Evolutionary conservation across 108 stramenopile species (phyloP).

Genomic region (Nitzschia sp.): DNA sequence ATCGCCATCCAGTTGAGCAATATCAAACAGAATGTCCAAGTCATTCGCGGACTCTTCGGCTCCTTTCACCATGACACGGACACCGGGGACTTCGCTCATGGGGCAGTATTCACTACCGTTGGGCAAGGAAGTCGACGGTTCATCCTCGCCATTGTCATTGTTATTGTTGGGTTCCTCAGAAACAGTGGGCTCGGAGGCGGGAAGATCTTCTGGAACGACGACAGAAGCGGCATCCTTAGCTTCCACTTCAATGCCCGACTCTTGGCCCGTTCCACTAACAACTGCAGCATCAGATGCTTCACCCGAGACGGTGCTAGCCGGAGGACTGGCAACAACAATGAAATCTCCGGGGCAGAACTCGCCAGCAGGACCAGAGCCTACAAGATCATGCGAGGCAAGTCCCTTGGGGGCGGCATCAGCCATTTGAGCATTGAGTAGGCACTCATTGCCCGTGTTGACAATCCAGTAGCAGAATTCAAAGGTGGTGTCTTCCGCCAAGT

Average conservation of each 20-base stretch:
- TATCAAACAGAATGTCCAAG: background rate
- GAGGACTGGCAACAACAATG: background rate
- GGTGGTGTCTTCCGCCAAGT: background rate
- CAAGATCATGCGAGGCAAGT: background rate
- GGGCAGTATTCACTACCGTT: slow-evolving; percentile 5
- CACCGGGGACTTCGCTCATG: background rate
- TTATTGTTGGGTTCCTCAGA: background rate
- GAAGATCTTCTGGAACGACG: background rate
- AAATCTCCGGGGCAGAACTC: background rate
- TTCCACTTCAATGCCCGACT: background rate
- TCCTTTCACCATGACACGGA: background rate
- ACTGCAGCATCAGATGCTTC: background rate
- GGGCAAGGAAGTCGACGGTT: no score
- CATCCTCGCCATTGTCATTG: background rate
- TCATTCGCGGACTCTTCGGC: background rate
- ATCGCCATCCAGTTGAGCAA: background rate
- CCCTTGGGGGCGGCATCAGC: background rate
- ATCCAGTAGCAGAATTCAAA: background rate
- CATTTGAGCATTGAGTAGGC: background rate
- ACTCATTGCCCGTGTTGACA: background rate
- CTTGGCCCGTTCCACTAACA: background rate
- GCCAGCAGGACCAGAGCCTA: background rate
- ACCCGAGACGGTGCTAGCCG: background rate
- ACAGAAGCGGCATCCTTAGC: background rate
- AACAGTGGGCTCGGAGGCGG: background rate